These are phyloP conservation scores for Solanum chilense DNA, from an alignment of 257 asterid genomes.

Conservation along the genomic window DNA sequence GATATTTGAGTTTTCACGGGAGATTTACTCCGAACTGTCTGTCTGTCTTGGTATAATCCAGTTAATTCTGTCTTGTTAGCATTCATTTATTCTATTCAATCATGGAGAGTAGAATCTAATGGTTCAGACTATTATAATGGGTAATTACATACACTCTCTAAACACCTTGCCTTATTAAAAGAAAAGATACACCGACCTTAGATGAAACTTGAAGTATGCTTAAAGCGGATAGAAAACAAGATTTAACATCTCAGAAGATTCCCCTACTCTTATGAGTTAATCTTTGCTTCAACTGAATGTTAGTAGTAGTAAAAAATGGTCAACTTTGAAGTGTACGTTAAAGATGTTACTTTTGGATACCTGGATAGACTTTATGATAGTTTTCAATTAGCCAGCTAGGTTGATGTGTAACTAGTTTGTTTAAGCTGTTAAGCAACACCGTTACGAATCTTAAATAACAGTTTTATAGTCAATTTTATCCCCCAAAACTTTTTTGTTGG, in stretches of 20 bases:
- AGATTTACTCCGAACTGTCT: not conserved
- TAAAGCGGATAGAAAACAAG: not conserved
- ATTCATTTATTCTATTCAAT: not conserved
- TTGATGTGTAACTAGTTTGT: not conserved
- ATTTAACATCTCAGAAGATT: not conserved
- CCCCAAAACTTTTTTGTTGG: not conserved
- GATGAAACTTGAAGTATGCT: not conserved
- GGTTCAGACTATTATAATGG: not conserved
- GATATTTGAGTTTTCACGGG: not conserved
- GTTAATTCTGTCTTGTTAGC: not conserved
- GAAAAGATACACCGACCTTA: not conserved
- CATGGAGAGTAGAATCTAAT: not conserved
- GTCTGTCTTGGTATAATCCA: not conserved
- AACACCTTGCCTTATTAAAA: not conserved
- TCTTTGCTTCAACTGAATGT: not conserved
- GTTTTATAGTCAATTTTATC: not conserved
- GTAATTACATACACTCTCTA: not conserved
- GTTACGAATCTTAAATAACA: not conserved
- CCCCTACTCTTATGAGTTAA: not conserved
- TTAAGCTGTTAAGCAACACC: not conserved
- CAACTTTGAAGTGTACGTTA: not conserved
- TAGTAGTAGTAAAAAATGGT: not conserved
- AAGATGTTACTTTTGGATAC: not conserved
- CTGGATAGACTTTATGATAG: not conserved
- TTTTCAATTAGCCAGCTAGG: not conserved